phyloP scores from a whole-genome alignment of 2,329 filamentous ascomycete species.

The Simplicillium aogashimaense region DNA sequence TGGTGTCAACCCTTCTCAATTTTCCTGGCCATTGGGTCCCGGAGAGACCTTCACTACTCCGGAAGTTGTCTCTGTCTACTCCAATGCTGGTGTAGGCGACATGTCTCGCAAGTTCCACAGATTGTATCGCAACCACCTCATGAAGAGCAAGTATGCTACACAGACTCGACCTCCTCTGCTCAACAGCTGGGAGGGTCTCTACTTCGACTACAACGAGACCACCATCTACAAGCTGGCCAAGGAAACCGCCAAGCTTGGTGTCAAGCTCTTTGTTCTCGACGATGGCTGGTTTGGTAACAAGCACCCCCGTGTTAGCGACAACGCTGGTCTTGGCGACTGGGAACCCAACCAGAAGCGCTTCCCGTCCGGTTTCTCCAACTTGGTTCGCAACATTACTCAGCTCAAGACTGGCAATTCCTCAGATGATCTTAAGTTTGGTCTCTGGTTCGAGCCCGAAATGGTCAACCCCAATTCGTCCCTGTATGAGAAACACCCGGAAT shows the following conservation, averaged over 20 bases:
- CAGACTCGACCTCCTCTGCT: slow-evolving; percentile 44
- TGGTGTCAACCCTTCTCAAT: slow-evolving; percentile 50
- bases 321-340: slow-evolving; percentile 55
- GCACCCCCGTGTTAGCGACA: slow-evolving; percentile 47
- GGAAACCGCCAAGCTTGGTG: slow-evolving; percentile 46
- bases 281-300: slow-evolving; percentile 60
- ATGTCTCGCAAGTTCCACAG: slow-evolving; percentile 54
- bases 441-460: slow-evolving; percentile 64
- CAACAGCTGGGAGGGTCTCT: slow-evolving; percentile 57
- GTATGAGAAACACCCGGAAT: slow-evolving; percentile 53
- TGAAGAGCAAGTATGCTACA: slow-evolving; percentile 43
- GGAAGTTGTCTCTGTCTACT: slow-evolving; percentile 54
- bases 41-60: slow-evolving; percentile 50
- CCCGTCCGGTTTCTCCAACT: slow-evolving; percentile 41
- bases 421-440: slow-evolving; percentile 45
- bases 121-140: slow-evolving; percentile 51
- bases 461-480: slow-evolving; percentile 52
- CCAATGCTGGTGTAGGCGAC: slow-evolving; percentile 44
- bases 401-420: slow-evolving; percentile 36
- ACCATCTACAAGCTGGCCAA: slow-evolving; percentile 44
- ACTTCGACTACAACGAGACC: slow-evolving; percentile 46
- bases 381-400: slow-evolving; percentile 40
- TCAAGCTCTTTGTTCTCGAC: slow-evolving; percentile 55
- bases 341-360: slow-evolving; percentile 47
- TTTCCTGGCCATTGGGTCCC: slow-evolving; percentile 45